Percentiles rank a stretch among this genome's conserved stretches.
phyloP scores from a whole-genome alignment of 257 asterid genomes.

The Solanum neorickii region DNA sequence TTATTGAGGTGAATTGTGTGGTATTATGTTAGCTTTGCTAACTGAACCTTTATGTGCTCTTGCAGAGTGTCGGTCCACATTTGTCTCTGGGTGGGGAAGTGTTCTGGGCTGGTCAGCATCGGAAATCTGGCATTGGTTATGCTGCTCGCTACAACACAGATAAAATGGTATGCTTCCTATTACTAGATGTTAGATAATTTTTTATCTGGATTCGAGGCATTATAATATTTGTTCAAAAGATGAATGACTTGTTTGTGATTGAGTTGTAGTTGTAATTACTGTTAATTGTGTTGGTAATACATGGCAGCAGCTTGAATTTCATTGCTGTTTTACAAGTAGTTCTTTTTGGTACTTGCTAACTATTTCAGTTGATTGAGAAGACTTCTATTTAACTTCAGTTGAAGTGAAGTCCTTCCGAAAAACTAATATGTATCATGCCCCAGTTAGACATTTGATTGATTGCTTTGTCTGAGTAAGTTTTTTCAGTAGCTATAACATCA shows the following conservation, averaged over 20 bases:
- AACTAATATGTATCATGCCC: not conserved
- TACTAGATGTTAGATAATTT: not conserved
- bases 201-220: not conserved
- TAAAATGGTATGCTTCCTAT: slow-evolving; percentile 49
- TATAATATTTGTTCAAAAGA: not conserved
- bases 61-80: slow-evolving; percentile 70
- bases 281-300: not conserved
- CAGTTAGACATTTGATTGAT: not conserved
- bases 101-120: slow-evolving; percentile 96
- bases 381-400: not conserved
- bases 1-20: not conserved
- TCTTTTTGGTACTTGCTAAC: not conserved
- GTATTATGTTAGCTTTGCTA: not conserved
- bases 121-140: slow-evolving; percentile 87
- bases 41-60: slow-evolving; percentile 2
- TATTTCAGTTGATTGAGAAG: not conserved
- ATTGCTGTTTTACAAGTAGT: not conserved
- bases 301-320: not conserved
- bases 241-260: not conserved
- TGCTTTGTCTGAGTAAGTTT: not conserved
- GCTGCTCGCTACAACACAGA: slow-evolving; percentile 89
- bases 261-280: not conserved
- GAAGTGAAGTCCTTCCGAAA: not conserved
- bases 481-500: not conserved
- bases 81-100: slow-evolving; percentile 89